Base-by-base conservation (phyloP, 495 filamentous ascomycete genomes). In the Antarctomyces pellizariae region DNA sequence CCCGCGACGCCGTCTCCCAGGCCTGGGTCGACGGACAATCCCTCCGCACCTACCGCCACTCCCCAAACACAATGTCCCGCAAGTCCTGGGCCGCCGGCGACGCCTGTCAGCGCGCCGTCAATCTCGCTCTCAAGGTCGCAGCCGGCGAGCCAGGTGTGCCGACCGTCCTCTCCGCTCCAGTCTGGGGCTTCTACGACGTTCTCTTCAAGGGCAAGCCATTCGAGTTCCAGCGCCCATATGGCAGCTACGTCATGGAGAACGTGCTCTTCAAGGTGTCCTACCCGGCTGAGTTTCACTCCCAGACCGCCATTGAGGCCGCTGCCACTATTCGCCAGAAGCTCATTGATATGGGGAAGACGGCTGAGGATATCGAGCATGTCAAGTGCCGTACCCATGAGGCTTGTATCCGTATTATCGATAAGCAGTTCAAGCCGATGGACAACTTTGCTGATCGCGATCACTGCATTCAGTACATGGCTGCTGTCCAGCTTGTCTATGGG, bases 191-290 rank as follows among this genome's bases (percentile, higher is more conserved):
- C 66, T 97, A 97, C 50, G 86, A 97, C 46, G 82, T 92, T 30
- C 60, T 84, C 30, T 97, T 97, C 62, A 78, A 83, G 59, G 79
- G 78, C 53, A 75, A 84, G 44, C 76, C 75, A 47, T 97, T 97
- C 52, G 53, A 77, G 47, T 95, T 92, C 64, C 86, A 97, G 57
- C 69, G 86, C 25, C 69, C 71, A 23, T 97, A 95, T 44, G 86
- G 83, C 39, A 84, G 74, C 62, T 97, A 97, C 49, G 89, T 97
- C 29, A 97, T 97, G 86, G 86, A 97, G 67, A 97, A 95, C 46
- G 76, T 97, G 24, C 74, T 97, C 25, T 97, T 97, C 65, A 97
- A 97, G 63, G 89, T 97, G 21, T 97, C 86, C 16, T 92, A 90
- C 46, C 82, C 82, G 43, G 86, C 86, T 36, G 86, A 97, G 48